Base-by-base conservation (phyloP, 352 stramenopile genomes). In the Phytophthora cajani region DNA sequence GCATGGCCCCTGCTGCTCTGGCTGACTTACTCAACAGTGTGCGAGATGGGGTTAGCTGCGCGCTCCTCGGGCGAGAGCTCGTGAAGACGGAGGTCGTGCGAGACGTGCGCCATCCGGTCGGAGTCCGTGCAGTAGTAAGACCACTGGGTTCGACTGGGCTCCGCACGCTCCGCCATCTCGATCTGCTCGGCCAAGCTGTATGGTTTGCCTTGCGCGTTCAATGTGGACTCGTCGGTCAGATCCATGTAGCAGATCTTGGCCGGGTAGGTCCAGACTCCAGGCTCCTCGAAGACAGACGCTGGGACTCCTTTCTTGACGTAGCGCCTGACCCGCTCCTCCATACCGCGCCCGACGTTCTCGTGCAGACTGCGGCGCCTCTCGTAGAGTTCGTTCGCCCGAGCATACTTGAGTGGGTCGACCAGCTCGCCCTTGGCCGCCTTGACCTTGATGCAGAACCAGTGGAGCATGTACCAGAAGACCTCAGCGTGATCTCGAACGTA, bases 241-340 rank as follows among this genome's bases (percentile, higher is more conserved):
- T 33, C 10, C 7, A 33, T 33, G 30, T 63, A 32, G 5, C 57
- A 63, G 6, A 55, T 2, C 42, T 21, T 54, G 23, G 6, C 7
- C 1, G 57, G 57, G 16, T 63, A 63, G 3, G 17, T n/a, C 23
- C 42, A 63, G 57, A 63, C n/a, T 2, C 57, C 57, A 7, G 57
- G 57, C 17, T 54, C 57, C 0, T 42, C 11, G 4, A 54, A 9
- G 5, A 63, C 54, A 1, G 16, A 46, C 5, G 5, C 1, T 3
- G 57, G 57, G 2, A 54, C 14, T 30, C 40, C 40, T 6, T 12
- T 19, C n/a, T 21, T 9, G 12, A 46, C n/a, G 11, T n/a, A 7
- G 11, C 14, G 11, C 38, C 3, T 14, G 14, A 46, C 11, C 1
- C 38, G 38, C 17, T n/a, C 11, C 14, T 11, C 38, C 38, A 46